Percentiles rank a stretch among this genome's conserved stretches.
Conservation (phyloP, 805 yeast genomes). For the Saccharomycopsis guyanensis region DNA sequence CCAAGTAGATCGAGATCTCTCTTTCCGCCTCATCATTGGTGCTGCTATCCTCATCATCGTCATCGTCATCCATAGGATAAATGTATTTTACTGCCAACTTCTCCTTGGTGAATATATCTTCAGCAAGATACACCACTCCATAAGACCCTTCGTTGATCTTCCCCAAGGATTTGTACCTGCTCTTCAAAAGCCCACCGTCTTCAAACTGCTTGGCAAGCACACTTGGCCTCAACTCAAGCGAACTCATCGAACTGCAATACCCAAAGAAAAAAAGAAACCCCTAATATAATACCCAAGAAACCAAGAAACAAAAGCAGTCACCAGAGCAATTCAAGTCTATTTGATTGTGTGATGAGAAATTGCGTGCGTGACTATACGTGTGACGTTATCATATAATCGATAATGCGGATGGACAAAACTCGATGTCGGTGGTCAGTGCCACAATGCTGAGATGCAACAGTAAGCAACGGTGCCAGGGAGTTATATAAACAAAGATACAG, state of each 20-base stretch:
- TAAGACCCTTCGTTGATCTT: slow-evolving; percentile 89
- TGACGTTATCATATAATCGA: no score
- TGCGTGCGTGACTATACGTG: no score
- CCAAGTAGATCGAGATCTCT: slow-evolving; percentile 68
- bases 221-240: background rate
- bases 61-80: slow-evolving; percentile 47
- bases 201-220: slow-evolving; percentile 24
- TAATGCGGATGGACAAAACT: no score
- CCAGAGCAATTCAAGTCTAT: no score
- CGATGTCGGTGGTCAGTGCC: no score
- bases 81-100: slow-evolving; percentile 84
- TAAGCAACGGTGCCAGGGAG: no score
- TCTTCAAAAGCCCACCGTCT: slow-evolving; percentile 43
- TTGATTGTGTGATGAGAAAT: no score
- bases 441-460: no score
- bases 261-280: background rate
- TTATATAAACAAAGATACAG: no score
- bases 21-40: slow-evolving; percentile 26
- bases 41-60: slow-evolving; percentile 27
- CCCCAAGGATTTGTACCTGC: slow-evolving; percentile 58
- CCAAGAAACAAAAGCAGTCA: no score
- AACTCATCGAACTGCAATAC: background rate
- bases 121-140: slow-evolving; percentile 85
- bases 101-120: slow-evolving; percentile 44
- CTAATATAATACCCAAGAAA: no score